Conservation (phyloP, 2,329 filamentous ascomycete species). For the Colletotrichum echinochloae region DNA sequence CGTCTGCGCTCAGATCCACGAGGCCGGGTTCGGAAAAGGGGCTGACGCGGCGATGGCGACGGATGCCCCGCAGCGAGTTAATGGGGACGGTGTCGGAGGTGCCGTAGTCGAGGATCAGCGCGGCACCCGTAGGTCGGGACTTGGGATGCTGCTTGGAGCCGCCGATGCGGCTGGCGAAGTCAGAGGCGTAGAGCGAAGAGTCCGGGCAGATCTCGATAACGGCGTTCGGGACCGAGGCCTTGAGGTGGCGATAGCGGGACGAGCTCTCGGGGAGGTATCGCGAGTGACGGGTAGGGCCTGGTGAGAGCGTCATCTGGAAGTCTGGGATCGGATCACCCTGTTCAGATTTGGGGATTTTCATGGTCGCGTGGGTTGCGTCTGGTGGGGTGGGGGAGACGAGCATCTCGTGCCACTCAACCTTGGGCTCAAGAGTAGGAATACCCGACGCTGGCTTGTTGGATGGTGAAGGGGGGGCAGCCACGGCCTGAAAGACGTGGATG, state of each 20-base stretch:
- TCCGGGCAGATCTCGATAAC: conserved; percentile 93
- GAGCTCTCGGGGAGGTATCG: conserved; percentile 87
- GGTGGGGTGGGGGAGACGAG: conserved; percentile 77
- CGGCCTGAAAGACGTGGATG: conserved; percentile 92
- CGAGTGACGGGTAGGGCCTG: conserved; percentile 82
- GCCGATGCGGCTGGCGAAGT: conserved; percentile 88
- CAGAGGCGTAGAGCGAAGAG: conserved; percentile 80
- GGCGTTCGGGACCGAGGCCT: conserved; percentile 69
- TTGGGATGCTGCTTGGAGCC: conserved; percentile 70
- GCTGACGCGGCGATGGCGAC: conserved; percentile 78
- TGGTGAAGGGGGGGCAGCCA: conserved; percentile 55
- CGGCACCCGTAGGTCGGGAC: conserved; percentile 78
- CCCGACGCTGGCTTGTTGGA: conserved; percentile 22
- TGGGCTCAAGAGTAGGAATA: conserved; percentile 51
- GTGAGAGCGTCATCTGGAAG: conserved; percentile 86
- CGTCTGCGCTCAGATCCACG: conserved; percentile 91
- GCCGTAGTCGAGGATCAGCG: conserved; percentile 96
- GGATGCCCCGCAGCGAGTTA: conserved; percentile 92
- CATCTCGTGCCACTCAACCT: conserved; percentile 82
- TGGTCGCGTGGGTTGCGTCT: conserved; percentile 63
- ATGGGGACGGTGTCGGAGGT: conserved; percentile 81
- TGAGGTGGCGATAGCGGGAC: conserved; percentile 80
- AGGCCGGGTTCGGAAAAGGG: conserved; percentile 84
- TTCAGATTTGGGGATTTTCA: conserved; percentile 65
- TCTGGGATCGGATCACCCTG: conserved; percentile 73